Evolutionary conservation across 2,329 filamentous ascomycete genomes (phyloP).

Genomic region (Penicillium capsulatum): DNA sequence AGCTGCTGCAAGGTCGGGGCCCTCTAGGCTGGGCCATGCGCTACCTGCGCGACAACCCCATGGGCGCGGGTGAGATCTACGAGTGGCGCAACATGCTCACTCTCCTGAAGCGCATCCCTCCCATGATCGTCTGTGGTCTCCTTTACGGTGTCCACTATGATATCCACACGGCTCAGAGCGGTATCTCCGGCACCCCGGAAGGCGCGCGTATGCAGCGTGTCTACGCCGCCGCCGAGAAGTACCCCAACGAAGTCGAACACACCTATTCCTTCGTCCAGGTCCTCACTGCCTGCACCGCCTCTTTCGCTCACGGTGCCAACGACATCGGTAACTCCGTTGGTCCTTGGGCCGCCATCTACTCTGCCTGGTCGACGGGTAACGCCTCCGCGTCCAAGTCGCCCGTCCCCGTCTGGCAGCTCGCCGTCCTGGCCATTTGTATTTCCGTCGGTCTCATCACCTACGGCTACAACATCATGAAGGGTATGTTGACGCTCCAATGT

Average conservation of each 20-base stretch:
- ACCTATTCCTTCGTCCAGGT: slow-evolving; percentile 53
- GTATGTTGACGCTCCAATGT: slow-evolving; percentile 48
- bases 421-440: slow-evolving; percentile 61
- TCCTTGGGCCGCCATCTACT: slow-evolving; percentile 66
- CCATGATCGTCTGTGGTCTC: slow-evolving; percentile 57
- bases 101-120: slow-evolving; percentile 62
- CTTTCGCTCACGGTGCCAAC: slow-evolving; percentile 65
- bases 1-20: slow-evolving; percentile 59
- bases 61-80: slow-evolving; percentile 69
- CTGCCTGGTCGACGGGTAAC: slow-evolving; percentile 61
- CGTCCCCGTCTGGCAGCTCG: slow-evolving; percentile 73
- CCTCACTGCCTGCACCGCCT: slow-evolving; percentile 50
- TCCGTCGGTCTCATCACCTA: slow-evolving; percentile 68
- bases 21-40: slow-evolving; percentile 83
- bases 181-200: slow-evolving; percentile 67
- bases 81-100: slow-evolving; percentile 67
- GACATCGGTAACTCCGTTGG: slow-evolving; percentile 70
- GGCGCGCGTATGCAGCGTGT: slow-evolving; percentile 66
- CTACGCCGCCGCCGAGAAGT: slow-evolving; percentile 61
- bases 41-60: slow-evolving; percentile 66
- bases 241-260: slow-evolving; percentile 67
- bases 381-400: slow-evolving; percentile 59
- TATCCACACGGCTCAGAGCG: slow-evolving; percentile 71
- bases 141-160: slow-evolving; percentile 79
- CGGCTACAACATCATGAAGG: slow-evolving; percentile 82